phyloP scores from a whole-genome alignment of 768 basidiomycete species.

The Sporobolomyces phaffii region DNA sequence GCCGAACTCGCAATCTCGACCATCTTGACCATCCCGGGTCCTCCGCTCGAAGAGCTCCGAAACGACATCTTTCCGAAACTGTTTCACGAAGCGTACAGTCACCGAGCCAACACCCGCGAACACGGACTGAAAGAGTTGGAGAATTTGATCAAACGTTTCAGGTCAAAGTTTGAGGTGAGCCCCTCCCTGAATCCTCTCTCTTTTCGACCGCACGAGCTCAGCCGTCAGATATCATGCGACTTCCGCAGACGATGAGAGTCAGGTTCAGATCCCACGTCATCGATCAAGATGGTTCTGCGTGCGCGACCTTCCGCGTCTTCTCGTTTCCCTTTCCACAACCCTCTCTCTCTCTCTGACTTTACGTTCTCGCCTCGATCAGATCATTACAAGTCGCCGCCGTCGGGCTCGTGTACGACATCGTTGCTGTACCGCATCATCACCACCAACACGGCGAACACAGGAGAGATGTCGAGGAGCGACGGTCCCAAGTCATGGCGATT shows the following conservation, averaged over 20 bases:
- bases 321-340: not conserved
- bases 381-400: slow-evolving; percentile 24
- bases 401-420: slow-evolving; percentile 26
- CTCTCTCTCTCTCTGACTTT: not conserved
- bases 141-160: not conserved
- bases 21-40: slow-evolving; percentile 13
- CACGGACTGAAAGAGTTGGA: slow-evolving; percentile 17
- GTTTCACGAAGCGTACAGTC: slow-evolving; percentile 25
- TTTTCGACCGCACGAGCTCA: not conserved
- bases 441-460: slow-evolving; percentile 1
- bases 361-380: too few relatives aligned
- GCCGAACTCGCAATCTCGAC: slow-evolving; percentile 11
- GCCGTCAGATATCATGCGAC: not conserved
- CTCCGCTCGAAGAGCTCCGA: not conserved
- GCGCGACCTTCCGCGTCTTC: not conserved
- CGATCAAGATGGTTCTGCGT: slow-evolving; percentile 32
- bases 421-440: not conserved
- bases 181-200: not conserved
- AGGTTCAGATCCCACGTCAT: slow-evolving; percentile 19
- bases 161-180: slow-evolving; percentile 13
- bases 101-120: slow-evolving; percentile 24
- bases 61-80: slow-evolving; percentile 2
- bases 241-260: slow-evolving; percentile 14
- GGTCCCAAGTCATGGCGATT: slow-evolving; percentile 1
- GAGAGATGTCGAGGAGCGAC: slow-evolving; percentile 9